Percentiles rank a stretch among this genome's conserved stretches.
Conservation (phyloP, 352 stramenopile species). For the Phytopythium litorale region DNA sequence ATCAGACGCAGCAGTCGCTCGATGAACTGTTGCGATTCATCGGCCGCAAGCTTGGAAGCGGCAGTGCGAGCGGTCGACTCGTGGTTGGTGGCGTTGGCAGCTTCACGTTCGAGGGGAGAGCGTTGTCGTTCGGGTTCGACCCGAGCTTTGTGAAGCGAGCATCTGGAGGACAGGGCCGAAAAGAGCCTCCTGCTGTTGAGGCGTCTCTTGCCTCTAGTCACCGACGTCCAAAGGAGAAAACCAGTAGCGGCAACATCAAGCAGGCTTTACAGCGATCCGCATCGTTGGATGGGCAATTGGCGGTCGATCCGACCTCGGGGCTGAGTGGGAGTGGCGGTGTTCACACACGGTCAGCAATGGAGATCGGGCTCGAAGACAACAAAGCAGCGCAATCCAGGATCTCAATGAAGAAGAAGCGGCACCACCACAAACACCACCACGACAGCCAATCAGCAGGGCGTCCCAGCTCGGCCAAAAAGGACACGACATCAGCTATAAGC, state of each 20-base stretch:
- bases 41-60: conserved; percentile 32
- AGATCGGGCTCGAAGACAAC: background rate
- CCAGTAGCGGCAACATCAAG: background rate
- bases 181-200: background rate
- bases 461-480: conserved; percentile 1
- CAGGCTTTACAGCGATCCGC: conserved; percentile 12
- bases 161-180: background rate
- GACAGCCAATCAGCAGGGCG: background rate
- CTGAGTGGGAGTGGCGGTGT: background rate
- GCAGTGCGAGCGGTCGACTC: conserved; percentile 20
- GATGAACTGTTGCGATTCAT: conserved; percentile 42
- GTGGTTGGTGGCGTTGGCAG: conserved; percentile 26
- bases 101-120: conserved; percentile 39
- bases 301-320: background rate
- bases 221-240: background rate
- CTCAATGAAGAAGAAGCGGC: background rate
- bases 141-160: conserved; percentile 18
- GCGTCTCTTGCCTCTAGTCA: background rate
- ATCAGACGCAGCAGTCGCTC: conserved; percentile 37
- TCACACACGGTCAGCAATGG: background rate
- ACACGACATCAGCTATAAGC: background rate
- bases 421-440: background rate
- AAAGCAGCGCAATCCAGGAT: background rate
- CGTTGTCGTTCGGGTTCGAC: conserved; percentile 46
- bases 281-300: conserved; percentile 14